phyloP scores from a whole-genome alignment of 805 yeast species.

The Saccharomyces eubayanus region DNA sequence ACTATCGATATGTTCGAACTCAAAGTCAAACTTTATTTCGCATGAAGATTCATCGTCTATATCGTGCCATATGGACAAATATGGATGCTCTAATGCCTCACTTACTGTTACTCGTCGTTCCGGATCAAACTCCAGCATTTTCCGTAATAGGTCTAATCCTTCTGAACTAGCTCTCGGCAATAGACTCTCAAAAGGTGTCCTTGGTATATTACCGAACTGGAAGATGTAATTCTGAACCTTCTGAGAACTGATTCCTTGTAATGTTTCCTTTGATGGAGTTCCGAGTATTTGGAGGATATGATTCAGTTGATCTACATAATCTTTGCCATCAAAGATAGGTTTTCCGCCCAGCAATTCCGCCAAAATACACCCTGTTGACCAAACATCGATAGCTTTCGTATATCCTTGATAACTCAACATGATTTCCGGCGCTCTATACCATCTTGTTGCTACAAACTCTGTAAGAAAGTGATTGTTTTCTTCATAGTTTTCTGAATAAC shows the following conservation, averaged over 20 bases:
- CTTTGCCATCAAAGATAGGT: conserved; percentile 66
- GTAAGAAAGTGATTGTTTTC: conserved; percentile 39
- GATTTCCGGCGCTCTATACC: neutral
- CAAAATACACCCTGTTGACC: conserved; percentile 85
- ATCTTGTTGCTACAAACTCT: conserved; percentile 77
- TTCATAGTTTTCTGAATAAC: conserved; percentile 34
- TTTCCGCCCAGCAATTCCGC: conserved; percentile 69
- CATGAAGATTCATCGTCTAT: conserved; percentile 44
- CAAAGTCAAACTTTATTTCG: conserved; percentile 42
- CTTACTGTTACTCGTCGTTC: conserved; percentile 42
- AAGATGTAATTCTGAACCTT: conserved; percentile 36
- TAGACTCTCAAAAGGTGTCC: conserved; percentile 39
- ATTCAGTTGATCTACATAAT: conserved; percentile 53
- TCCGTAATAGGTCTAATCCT: conserved; percentile 43
- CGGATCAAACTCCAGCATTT: conserved; percentile 57
- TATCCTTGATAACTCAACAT: conserved; percentile 35
- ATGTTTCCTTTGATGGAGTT: conserved; percentile 43
- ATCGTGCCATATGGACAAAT: conserved; percentile 43
- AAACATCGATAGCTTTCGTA: conserved; percentile 63
- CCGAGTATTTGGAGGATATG: conserved; percentile 63
- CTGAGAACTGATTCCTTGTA: conserved; percentile 37
- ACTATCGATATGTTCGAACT: conserved; percentile 40
- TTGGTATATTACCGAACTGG: conserved; percentile 36
- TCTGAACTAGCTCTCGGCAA: conserved; percentile 50
- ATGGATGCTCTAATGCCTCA: conserved; percentile 46